Evolutionary conservation across 2,329 filamentous ascomycete species (phyloP).

Genomic region (Neophaeococcomyces mojaviensis): DNA sequence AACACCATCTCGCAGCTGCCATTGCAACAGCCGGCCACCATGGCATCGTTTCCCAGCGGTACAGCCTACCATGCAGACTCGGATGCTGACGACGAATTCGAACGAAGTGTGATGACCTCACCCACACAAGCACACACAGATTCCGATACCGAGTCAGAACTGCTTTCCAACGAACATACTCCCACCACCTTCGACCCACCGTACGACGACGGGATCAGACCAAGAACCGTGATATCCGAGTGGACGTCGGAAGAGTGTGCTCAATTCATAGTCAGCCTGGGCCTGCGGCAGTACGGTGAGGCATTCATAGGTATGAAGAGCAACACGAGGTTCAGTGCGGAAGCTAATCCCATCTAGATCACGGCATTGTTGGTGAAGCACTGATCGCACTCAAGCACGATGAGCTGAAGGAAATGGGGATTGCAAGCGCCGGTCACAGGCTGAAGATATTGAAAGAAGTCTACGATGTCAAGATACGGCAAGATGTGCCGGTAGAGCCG

Average conservation of each 20-base stretch:
- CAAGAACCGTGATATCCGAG: constrained; percentile 50
- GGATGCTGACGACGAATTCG: constrained; percentile 60
- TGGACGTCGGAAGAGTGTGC: constrained; percentile 78
- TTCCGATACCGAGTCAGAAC: constrained; percentile 52
- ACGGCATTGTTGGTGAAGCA: constrained; percentile 88
- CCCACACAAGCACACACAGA: constrained; percentile 47
- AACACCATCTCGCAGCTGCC: not conserved
- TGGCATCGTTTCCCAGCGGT: constrained; percentile 34
- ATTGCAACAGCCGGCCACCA: constrained; percentile 20
- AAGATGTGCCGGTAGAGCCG: constrained; percentile 81
- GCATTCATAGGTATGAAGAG: constrained; percentile 61
- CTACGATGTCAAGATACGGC: constrained; percentile 91
- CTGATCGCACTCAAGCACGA: constrained; percentile 83
- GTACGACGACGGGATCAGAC: constrained; percentile 45
- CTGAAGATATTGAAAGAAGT: constrained; percentile 92
- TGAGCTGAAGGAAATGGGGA: constrained; percentile 90
- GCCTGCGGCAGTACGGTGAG: constrained; percentile 74
- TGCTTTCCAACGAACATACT: constrained; percentile 53
- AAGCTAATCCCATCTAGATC: constrained; percentile 51
- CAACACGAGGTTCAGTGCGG: constrained; percentile 30
- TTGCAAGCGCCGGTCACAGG: constrained; percentile 85
- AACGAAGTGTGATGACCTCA: constrained; percentile 51
- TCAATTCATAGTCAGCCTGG: constrained; percentile 75
- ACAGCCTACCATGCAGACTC: constrained; percentile 53
- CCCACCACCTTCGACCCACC: constrained; percentile 53